phyloP scores from a whole-genome alignment of 2,329 filamentous ascomycete species.

The Fonsecaea pedrosoi region DNA sequence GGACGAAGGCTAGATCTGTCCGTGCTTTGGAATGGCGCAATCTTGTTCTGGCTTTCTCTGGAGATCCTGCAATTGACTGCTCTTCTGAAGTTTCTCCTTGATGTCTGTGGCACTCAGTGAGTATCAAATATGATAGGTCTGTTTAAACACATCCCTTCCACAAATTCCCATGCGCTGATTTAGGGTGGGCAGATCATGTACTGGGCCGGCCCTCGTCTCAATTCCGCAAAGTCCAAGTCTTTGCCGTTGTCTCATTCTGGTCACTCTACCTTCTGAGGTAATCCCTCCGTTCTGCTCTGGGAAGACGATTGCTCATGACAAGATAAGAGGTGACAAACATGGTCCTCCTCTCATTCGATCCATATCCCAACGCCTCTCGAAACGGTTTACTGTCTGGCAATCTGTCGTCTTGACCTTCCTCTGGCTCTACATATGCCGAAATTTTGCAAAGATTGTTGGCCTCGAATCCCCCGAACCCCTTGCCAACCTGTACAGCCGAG shows the following conservation, averaged over 20 bases:
- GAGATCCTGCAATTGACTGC: conserved; percentile 8
- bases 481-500: conserved; percentile 88
- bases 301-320: conserved; percentile 31
- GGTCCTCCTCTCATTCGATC: conserved; percentile 78
- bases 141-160: not conserved
- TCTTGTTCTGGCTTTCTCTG: conserved; percentile 25
- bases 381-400: conserved; percentile 84
- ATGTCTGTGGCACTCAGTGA: not conserved
- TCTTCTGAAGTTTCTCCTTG: conserved; percentile 18
- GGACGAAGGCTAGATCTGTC: conserved; percentile 15
- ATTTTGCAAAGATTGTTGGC: conserved; percentile 90
- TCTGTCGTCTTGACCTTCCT: conserved; percentile 85
- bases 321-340: conserved; percentile 76
- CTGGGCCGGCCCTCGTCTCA: conserved; percentile 88
- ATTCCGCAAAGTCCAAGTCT: conserved; percentile 89
- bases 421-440: conserved; percentile 87
- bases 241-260: conserved; percentile 92
- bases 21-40: conserved; percentile 31
- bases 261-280: conserved; percentile 80
- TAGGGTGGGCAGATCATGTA: conserved; percentile 72
- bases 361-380: conserved; percentile 74
- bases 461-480: conserved; percentile 92
- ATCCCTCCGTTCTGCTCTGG: conserved; percentile 38
- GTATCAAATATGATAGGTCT: conserved; percentile 33
- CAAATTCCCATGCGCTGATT: conserved; percentile 19